Evolutionary conservation across 495 filamentous ascomycete genomes (phyloP).

Genomic region (Podospora bellae-mahoneyi): DNA sequence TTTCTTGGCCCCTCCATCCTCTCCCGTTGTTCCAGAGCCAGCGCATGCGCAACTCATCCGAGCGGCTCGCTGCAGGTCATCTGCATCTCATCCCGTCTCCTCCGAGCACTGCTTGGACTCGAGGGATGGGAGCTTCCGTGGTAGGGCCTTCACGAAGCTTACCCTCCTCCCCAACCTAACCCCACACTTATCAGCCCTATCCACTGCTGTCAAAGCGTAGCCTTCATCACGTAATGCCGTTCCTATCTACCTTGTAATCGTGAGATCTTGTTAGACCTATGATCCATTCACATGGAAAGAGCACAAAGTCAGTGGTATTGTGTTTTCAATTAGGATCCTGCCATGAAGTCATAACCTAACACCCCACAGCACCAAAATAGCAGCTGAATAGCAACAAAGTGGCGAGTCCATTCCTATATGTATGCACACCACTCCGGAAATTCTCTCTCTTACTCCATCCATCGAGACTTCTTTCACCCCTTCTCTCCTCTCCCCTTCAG

Average conservation of each 20-base stretch:
- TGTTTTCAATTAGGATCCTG: conserved; percentile 41
- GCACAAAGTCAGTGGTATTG: conserved; percentile 12
- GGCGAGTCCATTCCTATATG: conserved; percentile 12
- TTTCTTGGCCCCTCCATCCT: neutral
- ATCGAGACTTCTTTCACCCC: neutral
- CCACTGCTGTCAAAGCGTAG: neutral
- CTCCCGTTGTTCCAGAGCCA: neutral
- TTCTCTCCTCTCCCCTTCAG: neutral
- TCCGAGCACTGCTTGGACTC: neutral
- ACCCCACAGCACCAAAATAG: conserved; percentile 31
- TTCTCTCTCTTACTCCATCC: neutral
- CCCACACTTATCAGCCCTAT: neutral
- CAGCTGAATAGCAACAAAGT: conserved; percentile 17
- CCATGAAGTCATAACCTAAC: conserved; percentile 42
- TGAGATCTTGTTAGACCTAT: neutral
- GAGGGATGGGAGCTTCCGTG: neutral
- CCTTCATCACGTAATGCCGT: neutral
- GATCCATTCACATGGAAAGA: neutral
- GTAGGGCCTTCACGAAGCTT: too few relatives aligned
- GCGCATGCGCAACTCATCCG: neutral
- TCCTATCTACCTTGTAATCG: too few relatives aligned
- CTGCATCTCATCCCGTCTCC: neutral
- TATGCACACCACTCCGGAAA: neutral
- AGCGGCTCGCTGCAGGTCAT: neutral
- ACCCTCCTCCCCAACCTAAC: neutral